These are phyloP conservation scores for Bauhinia variegata DNA, from an alignment of 306 rosid genomes.

Conservation along the genomic window DNA sequence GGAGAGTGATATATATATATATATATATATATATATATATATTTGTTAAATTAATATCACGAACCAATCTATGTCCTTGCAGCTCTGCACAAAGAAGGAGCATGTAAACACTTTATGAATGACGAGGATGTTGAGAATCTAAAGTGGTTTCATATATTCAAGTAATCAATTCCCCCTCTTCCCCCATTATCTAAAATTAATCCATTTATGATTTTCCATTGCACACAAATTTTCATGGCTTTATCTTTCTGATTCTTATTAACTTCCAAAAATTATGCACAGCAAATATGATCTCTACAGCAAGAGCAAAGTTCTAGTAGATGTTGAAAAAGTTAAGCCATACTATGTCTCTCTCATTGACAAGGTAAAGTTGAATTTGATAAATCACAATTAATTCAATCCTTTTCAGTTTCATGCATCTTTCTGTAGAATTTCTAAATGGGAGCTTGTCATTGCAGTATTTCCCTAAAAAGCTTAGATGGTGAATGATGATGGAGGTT, in stretches of 20 bases:
- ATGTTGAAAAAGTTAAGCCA: conserved; percentile 69
- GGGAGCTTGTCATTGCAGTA: conserved; percentile 39
- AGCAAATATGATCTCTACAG: conserved; percentile 91
- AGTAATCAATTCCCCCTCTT: conserved; percentile 31
- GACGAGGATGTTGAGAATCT: conserved; percentile 53
- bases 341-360: conserved; percentile 72
- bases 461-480: conserved; percentile 42
- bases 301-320: conserved; percentile 72
- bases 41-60: no score
- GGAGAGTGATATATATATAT: no score
- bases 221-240: no score
- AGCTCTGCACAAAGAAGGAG: conserved; percentile 62
- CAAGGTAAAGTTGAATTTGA: conserved; percentile 50
- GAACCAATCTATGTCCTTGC: conserved; percentile 7
- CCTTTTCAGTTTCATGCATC: no score
- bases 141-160: conserved; percentile 65
- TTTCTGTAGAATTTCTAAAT: not conserved
- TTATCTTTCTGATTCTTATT: not conserved
- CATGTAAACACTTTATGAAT: conserved; percentile 58
- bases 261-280: not conserved
- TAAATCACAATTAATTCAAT: no score
- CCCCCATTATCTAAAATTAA: no score
- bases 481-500: conserved; percentile 23
- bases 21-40: no score
- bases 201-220: no score